A percentile compares a stretch with the other conserved stretches of the same genome.
Evolutionary conservation across 768 basidiomycete genomes (phyloP).

Genomic region (Grammothele lineata): DNA sequence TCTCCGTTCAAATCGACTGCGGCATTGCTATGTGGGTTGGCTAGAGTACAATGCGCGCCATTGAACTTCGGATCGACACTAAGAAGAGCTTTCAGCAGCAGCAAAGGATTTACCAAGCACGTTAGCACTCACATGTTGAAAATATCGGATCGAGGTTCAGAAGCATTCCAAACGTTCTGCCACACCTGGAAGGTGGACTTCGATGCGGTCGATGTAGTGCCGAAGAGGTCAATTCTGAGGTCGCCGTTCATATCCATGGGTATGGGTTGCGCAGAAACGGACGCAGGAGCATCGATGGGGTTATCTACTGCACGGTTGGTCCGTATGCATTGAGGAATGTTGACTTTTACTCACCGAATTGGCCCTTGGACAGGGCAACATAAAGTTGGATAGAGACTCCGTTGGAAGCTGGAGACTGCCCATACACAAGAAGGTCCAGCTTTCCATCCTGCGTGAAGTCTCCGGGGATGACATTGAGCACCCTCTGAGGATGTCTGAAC

Average conservation of each 20-base stretch:
- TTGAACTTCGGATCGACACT: constrained; percentile 60
- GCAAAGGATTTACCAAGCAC: constrained; percentile 6
- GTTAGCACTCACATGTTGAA: constrained; percentile 58
- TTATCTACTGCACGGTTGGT: constrained; percentile 16
- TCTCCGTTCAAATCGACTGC: constrained; percentile 94
- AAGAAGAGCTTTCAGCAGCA: background rate
- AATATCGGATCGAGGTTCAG: constrained; percentile 44
- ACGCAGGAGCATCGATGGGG: constrained; percentile 54
- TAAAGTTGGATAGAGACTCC: constrained; percentile 71
- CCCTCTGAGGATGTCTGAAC: constrained; percentile 49
- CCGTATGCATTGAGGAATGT: background rate
- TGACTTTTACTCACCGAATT: constrained; percentile 61
- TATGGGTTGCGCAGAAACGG: constrained; percentile 76
- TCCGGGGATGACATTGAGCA: constrained; percentile 85
- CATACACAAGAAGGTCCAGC: constrained; percentile 89
- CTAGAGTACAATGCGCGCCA: constrained; percentile 66
- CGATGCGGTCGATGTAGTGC: constrained; percentile 42
- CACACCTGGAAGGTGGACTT: constrained; percentile 55
- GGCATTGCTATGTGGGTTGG: constrained; percentile 91
- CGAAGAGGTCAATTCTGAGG: constrained; percentile 86
- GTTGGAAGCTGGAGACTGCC: constrained; percentile 42
- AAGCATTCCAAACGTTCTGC: constrained; percentile 75
- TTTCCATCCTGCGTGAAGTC: constrained; percentile 93
- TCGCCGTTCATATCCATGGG: constrained; percentile 84
- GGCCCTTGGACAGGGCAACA: constrained; percentile 53